Evolutionary conservation across 2,329 filamentous ascomycete genomes (phyloP), one percentile per base, ranked within the genome.

Genomic region (Fusarium aywerte): DNA sequence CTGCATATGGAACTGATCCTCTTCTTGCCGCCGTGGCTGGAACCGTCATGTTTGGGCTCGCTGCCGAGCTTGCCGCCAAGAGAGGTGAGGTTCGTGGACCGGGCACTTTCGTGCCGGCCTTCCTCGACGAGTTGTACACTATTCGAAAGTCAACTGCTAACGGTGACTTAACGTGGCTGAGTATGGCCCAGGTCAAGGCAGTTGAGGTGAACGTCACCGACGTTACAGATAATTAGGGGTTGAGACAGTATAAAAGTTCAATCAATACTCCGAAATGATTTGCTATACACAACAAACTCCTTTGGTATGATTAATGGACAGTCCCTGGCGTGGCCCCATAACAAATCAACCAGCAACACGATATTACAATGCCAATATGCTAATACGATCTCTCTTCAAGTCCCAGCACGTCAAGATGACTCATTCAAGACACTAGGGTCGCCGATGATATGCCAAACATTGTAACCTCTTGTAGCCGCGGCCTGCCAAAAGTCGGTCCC

Each of bases 21-120:
- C 81, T 97, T n/a, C 78, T 88, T 2, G 92, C 92, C 6, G 87
- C 89, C 0, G 76, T 97, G 2, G 88, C 92, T 0, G 94, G 85
- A 0, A 79, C 96, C 18, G 76, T 96, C 67, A 86, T 93, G 76
- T 97, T 90, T 75, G 93, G 96, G 76, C 80, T 87, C 21, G 87
- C 88, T 2, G 92, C 92, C 0, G 90, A 95, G 79, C 79, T 81
- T 49, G 88, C 89, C 1, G 92, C 92, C 0, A 86, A 86, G 73
- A 81, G 87, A 51, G 59, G 80, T 0, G 84, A 89, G 65, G 92
- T 96, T 4, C 83, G 82, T 59, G 95, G 95, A 0, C 93, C 95
- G 0, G 95, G 95, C 0, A 92, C 89, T 1, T 97, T 97, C 80
- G 89, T 96, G 13, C 90, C 93, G 0, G 90, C 90, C 0, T 94